Evolutionary conservation across 148 eudicot genomes (phyloP).

Genomic region (Persicaria tinctoria): DNA sequence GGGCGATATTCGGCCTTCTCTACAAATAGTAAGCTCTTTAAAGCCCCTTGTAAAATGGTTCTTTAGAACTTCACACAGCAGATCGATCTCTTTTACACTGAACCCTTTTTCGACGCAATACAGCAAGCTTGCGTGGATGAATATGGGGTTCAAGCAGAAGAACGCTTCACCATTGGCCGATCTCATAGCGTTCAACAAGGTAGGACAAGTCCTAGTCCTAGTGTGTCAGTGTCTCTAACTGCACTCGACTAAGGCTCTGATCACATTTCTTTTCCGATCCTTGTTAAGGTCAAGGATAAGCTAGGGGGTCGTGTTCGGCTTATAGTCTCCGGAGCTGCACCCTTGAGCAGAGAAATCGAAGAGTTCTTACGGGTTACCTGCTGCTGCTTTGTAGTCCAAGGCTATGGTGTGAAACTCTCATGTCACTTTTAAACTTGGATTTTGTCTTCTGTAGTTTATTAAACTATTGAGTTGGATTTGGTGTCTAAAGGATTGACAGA

Average conservation of each 20-base stretch:
- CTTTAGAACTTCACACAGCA: not conserved
- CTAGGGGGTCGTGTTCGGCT: conserved; percentile 79
- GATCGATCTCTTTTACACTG: too few species aligned
- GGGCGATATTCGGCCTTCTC: conserved; percentile 61
- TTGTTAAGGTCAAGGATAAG: conserved; percentile 54
- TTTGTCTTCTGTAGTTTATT: not conserved
- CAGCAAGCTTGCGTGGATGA: conserved; percentile 94
- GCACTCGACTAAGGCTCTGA: not conserved
- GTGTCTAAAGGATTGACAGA: conserved; percentile 65
- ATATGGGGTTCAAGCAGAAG: conserved; percentile 75
- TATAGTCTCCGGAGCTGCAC: conserved; percentile 87
- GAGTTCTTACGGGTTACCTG: conserved; percentile 89
- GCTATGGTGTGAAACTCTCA: conserved; percentile 57
- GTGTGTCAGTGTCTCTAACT: too few species aligned
- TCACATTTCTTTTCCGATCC: not conserved
- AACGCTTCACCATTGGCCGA: conserved; percentile 87
- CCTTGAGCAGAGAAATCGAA: conserved; percentile 86
- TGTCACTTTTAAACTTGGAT: not conserved
- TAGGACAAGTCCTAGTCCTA: conserved; percentile 2
- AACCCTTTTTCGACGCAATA: not conserved
- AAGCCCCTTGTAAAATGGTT: not conserved
- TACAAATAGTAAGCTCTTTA: conserved; percentile 59
- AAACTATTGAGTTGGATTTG: not conserved
- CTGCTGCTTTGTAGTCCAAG: conserved; percentile 83
- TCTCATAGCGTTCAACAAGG: conserved; percentile 88